Percentiles rank a stretch among this genome's conserved stretches.
phyloP scores from a whole-genome alignment of 495 filamentous ascomycete genomes.

The Trichocladium antarcticum region DNA sequence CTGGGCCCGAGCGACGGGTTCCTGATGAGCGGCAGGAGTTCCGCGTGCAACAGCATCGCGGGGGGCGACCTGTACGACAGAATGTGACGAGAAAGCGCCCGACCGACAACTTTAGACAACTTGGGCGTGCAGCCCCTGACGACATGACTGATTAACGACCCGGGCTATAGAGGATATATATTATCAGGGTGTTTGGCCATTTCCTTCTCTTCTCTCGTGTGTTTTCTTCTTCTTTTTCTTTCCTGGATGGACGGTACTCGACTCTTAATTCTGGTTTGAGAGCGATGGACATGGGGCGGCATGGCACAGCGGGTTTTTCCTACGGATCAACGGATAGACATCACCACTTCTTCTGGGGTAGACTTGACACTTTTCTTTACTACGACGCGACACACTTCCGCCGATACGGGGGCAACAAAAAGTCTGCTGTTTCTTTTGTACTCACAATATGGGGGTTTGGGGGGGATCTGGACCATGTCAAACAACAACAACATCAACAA shows the following conservation, averaged over 20 bases:
- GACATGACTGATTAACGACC: constrained; percentile 24
- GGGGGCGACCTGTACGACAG: constrained; percentile 35
- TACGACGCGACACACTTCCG: neutral
- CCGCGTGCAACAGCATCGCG: constrained; percentile 37
- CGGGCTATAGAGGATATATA: constrained; percentile 20
- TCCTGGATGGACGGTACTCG: constrained; percentile 9
- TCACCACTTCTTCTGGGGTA: constrained; percentile 19
- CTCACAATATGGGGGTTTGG: neutral
- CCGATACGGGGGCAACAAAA: constrained; percentile 1
- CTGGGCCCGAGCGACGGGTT: constrained; percentile 56
- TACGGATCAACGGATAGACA: constrained; percentile 15
- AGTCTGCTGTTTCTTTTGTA: neutral
- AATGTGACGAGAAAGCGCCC: constrained; percentile 22
- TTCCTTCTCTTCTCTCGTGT: constrained; percentile 8
- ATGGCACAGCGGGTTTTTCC: constrained; percentile 3
- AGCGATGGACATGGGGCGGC: constrained; percentile 1
- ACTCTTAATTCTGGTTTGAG: constrained; percentile 8
- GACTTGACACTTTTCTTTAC: constrained; percentile 12
- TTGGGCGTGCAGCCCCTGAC: constrained; percentile 1
- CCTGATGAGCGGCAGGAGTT: constrained; percentile 38
- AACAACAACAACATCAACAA: too few relatives aligned
- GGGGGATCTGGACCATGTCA: neutral
- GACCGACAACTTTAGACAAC: neutral
- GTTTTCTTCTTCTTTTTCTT: constrained; percentile 7
- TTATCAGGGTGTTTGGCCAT: constrained; percentile 14